Evolutionary conservation across 2,329 filamentous ascomycete genomes (phyloP).

Genomic region (Epichloe bromicola): DNA sequence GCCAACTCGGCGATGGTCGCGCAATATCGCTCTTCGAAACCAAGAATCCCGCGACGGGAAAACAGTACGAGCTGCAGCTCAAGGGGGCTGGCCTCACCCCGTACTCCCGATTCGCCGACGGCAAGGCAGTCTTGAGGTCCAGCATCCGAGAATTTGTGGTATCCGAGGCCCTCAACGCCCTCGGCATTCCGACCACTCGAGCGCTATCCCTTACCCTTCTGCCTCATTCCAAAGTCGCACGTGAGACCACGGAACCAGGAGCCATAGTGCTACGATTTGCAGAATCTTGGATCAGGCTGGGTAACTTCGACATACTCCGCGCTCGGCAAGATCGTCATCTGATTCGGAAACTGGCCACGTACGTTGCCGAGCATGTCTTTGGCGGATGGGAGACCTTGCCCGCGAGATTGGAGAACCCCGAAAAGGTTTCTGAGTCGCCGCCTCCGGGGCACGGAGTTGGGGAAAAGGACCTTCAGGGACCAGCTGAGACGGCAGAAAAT

Average conservation of each 20-base stretch:
- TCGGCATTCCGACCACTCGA: slow-evolving; percentile 75
- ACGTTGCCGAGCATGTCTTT: slow-evolving; percentile 78
- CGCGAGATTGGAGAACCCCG: slow-evolving; percentile 39
- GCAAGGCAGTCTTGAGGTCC: slow-evolving; percentile 81
- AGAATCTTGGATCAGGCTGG: slow-evolving; percentile 79
- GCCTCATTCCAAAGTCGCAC: slow-evolving; percentile 56
- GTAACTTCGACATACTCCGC: slow-evolving; percentile 89
- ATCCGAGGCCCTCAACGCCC: slow-evolving; percentile 74
- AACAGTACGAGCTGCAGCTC: slow-evolving; percentile 78
- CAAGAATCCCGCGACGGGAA: slow-evolving; percentile 58
- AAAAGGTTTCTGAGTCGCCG: slow-evolving; percentile 29
- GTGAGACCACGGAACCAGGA: slow-evolving; percentile 76
- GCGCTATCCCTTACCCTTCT: slow-evolving; percentile 72
- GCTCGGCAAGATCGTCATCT: slow-evolving; percentile 66
- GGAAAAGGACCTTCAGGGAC: slow-evolving; percentile 51
- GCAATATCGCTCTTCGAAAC: slow-evolving; percentile 91
- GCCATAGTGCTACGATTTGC: slow-evolving; percentile 90
- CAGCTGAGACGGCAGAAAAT: slow-evolving; percentile 60
- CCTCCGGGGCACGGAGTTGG: slow-evolving; percentile 38
- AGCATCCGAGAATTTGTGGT: slow-evolving; percentile 92
- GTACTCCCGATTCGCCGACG: slow-evolving; percentile 92
- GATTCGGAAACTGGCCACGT: slow-evolving; percentile 63
- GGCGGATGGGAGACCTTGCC: slow-evolving; percentile 79
- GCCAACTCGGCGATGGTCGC: slow-evolving; percentile 86
- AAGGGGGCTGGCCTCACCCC: slow-evolving; percentile 91